Conservation (phyloP, 2,329 filamentous ascomycete genomes). For the Trichoderma harzianum region DNA sequence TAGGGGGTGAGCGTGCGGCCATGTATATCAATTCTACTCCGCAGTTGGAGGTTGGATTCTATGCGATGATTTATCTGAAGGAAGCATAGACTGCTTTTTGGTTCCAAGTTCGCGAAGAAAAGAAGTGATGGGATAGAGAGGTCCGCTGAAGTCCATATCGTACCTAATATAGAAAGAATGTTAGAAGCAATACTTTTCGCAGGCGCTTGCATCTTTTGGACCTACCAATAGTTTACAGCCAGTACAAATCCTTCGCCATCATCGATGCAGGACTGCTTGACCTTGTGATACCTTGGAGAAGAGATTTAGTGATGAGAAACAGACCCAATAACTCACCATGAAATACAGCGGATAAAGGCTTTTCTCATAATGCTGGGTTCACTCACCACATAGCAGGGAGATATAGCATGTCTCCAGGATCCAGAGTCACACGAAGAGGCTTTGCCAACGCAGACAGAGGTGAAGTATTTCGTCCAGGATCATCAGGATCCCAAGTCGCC, state of each 20-base stretch:
- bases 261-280: conserved; percentile 64
- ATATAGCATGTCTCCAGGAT: conserved; percentile 77
- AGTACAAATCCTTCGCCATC: conserved; percentile 72
- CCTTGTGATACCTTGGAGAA: conserved; percentile 67
- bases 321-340: background rate
- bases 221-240: conserved; percentile 77
- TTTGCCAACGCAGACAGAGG: conserved; percentile 56
- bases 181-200: background rate
- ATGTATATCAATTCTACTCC: background rate
- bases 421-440: conserved; percentile 64
- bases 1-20: conserved; percentile 22
- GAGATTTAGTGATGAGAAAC: background rate
- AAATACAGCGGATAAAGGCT: background rate
- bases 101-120: conserved; percentile 47
- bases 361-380: background rate
- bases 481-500: conserved; percentile 71
- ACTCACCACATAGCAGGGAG: conserved; percentile 73
- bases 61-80: background rate
- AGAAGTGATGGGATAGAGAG: conserved; percentile 59
- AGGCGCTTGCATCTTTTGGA: conserved; percentile 7
- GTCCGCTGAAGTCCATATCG: conserved; percentile 72
- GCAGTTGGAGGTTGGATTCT: background rate
- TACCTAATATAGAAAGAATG: conserved; percentile 51
- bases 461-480: conserved; percentile 47
- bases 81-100: background rate